A percentile compares a stretch with the other conserved stretches of the same genome.
phyloP scores from a whole-genome alignment of 164 flowering plant genomes.

The Liriodendron chinense region DNA sequence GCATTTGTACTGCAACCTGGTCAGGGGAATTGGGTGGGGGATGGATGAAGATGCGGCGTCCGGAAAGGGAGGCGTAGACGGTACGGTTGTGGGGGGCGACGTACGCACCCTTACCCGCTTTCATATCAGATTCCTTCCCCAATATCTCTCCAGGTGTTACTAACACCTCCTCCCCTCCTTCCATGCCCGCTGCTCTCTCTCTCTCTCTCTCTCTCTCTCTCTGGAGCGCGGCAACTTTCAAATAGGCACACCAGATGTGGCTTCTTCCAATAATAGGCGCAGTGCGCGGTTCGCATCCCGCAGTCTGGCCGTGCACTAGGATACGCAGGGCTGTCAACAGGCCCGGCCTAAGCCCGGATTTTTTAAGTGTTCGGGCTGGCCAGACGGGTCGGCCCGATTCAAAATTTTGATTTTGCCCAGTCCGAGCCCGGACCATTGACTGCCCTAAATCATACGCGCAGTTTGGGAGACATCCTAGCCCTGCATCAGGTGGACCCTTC shows the following conservation, averaged over 20 bases:
- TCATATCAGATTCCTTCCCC: constrained; percentile 52
- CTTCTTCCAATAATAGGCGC: too few relatives aligned
- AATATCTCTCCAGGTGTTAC: constrained; percentile 85
- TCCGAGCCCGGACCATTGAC: too few relatives aligned
- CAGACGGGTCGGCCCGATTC: too few relatives aligned
- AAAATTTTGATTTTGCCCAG: too few relatives aligned
- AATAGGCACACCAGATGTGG: neutral
- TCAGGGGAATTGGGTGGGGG: constrained; percentile 56
- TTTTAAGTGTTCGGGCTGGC: too few relatives aligned
- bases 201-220: neutral
- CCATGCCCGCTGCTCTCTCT: neutral
- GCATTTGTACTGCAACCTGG: constrained; percentile 37
- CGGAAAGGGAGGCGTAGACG: constrained; percentile 78
- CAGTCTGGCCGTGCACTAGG: too few relatives aligned
- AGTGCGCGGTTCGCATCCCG: too few relatives aligned
- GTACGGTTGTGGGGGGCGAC: constrained; percentile 40
- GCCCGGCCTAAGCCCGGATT: too few relatives aligned
- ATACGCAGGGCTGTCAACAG: too few relatives aligned
- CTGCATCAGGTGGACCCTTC: too few relatives aligned
- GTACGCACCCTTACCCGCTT: constrained; percentile 71
- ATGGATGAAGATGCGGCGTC: constrained; percentile 45
- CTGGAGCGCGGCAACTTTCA: neutral
- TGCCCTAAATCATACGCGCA: too few relatives aligned
- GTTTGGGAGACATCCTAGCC: too few relatives aligned
- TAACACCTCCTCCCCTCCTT: constrained; percentile 27